Base-by-base conservation (phyloP, 2,329 filamentous ascomycete genomes). In the Venturia asperata region DNA sequence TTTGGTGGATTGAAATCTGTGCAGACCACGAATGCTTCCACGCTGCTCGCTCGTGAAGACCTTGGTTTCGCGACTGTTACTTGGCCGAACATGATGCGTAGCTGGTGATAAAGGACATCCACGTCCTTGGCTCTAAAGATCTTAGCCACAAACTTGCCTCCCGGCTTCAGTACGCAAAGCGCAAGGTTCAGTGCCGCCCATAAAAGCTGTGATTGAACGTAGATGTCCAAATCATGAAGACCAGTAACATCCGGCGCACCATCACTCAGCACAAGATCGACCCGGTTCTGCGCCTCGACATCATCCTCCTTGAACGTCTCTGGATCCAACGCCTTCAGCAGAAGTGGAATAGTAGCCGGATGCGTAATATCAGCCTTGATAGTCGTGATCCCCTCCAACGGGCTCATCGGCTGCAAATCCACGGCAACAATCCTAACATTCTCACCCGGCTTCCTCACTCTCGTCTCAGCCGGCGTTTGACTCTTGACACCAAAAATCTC, bases 311-410 rank as follows among this genome's bases (percentile, higher is more conserved):
- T 34, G 34, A 76, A 78, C 2, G 76, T 79, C 52, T 86, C 84
- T 1, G 90, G 85, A 70, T 97, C 92, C 27, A 99, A 82, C 0
- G 93, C 92, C 68, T 87, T 85, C 30, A 97, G 84, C 24, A 99
- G 84, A 4, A 96, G 84, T 9, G 93, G 92, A 41, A 97, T 91
- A 0, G 94, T 99, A 3, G 92, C 92, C 0, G 94, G 93, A 75
- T 99, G 94, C 10, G 94, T 99, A 70, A 99, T 99, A 74, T 99
- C 94, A 61, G 94, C 94, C 72, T 92, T 89, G 17, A 99, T 83
- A 13, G 90, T 96, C 43, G 88, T 90, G 74, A 99, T 96, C 67
- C 94, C 94, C 34, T 94, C 89, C 5, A 99, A 82, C 6, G 93
- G 91, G 67, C 90, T 91, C 84, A 99, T 99, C 47, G 94, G 94